Base-by-base conservation (phyloP, 2,329 filamentous ascomycete species). In the Epichloe festucae region DNA sequence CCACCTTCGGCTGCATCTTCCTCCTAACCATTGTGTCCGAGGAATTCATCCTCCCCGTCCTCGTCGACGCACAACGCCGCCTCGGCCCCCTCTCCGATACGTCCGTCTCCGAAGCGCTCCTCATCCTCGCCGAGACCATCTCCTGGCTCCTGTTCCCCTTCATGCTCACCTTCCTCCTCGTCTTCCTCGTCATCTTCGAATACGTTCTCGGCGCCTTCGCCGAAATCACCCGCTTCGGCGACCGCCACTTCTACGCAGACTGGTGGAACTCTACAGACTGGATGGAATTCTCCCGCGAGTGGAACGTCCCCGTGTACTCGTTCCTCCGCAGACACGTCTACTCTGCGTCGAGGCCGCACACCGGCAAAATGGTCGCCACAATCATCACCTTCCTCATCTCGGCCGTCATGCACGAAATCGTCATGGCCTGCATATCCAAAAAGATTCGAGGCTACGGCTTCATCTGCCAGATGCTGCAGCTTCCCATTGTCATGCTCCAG, bases 151-250 rank as follows among this genome's bases (percentile, higher is more conserved):
- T 98, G 21, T 97, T 96, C 69, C 93, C 93, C 3, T 98, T 97
- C 68, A 96, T 96, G 88, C 77, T 97, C 55, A 95, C 85, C 4
- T 94, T 97, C 66, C 74, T 97, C 4, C 81, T 97, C 46, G 90
- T 97, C 51, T 98, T 98, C 73, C 82, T 98, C 53, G 89, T 96
- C 67, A 97, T 97, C 61, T 98, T 97, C 67, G 93, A 98, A 67
- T 98, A 97, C 67, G 79, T 95, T 11, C 80, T 97, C 36, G 93
- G 91, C 53, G 90, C 90, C 46, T 95, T 94, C 62, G 93, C 90
- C 14, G 93, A 98, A 67, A 87, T 97, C 58, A 95, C 90, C 17
- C 78, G 84, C 60, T 97, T 97, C 66, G 91, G 85, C 49, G 93
- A 97, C 67, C 82, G 91, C 41, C 88, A 93, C 67, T 97, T 97